Evolutionary conservation across 805 yeast species (phyloP), one percentile per base, ranked within the genome.

Genomic region (Kodamaea fukazawae): DNA sequence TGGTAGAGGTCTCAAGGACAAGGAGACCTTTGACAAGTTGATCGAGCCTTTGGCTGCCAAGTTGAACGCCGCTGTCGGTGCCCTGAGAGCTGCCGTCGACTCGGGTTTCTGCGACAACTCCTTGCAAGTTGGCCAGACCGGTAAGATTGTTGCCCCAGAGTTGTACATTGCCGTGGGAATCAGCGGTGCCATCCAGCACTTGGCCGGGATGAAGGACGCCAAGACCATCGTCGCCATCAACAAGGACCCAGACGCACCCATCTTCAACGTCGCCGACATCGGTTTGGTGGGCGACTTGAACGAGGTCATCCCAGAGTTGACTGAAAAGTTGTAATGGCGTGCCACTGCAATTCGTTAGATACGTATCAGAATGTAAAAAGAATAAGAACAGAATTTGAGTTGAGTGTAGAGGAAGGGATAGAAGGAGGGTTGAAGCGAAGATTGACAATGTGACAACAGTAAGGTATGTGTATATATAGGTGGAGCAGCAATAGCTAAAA

Each of bases 191-290:
- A 91, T 91, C 56, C 99, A 91, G 69, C 99, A 91, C 67, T 71
- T 93, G 55, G 99, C 99, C 1, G 99, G 99, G 49, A 91, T 91
- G 97, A 91, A 90, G 66, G 97, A 91, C 60, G 78, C 96, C 31
- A 91, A 89, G 69, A 79, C 82, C 26, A 88, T 91, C 61, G 97
- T 89, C 23, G 96, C 96, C 29, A 86, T 91, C 45, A 91, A 91
- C 67, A 91, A 87, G 65, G 96, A 90, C 62, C 86, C 85, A 41
- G 97, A 91, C 45, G 89, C 96, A 7, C 95, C 99, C 2, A 88
- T 91, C 36, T 90, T 88, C 73, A 87, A 85, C 51, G 79, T 84
- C 38, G 93, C 98, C 12, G 98, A 93, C 63, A 69, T 83, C 44
- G 95, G 96, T 4, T 67, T 93, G 40, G 93, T 87, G 34, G 96